Base-by-base conservation (phyloP, 257 asterid species). In the Solanum appendiculatum region DNA sequence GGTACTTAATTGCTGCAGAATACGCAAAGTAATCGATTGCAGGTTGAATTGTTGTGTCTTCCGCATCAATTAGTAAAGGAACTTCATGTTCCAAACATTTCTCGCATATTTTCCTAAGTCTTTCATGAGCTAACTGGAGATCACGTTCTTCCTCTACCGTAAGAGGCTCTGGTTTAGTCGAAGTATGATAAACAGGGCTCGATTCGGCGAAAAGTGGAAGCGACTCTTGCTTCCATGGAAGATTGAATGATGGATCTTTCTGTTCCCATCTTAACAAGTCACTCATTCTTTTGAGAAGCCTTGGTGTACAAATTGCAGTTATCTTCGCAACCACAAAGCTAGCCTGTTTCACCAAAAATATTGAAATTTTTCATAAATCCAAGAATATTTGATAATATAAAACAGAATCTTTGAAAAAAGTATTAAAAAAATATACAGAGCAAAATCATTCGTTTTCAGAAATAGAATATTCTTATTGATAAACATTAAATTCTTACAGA, bases 261-360 rank as follows among this genome's bases (percentile, higher is more conserved):
- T 89, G 83, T 56, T 95, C 94, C 99, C 99, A 96, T 78, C 99
- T 77, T 46, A 97, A 86, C 13, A 93, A 88, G 92, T 97, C 99
- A 86, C 99, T 94, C 20, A 95, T 92, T 92, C 99, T 90, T 85
- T 75, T 91, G 1, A 97, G 98, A 87, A 96, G 54, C 14, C 56
- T 87, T 2, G 86, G 83, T 1, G 96, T 94, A 86, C 98, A 94
- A 33, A 97, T 94, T 36, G 99, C 99, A 0, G 98, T 95, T 5
- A 95, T 88, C 92, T 97, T 97, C 91, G 95, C 98, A 46, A 93
- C 98, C 13, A 94, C 93, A 77, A 91, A 95, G 87, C 96, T 97
- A n/a, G 93, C 96, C 98, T 96, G 95, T 69, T 58, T 34, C 68
- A 70, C 9, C 2, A 83, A 51, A 86, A 37, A 64, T 14, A 13